A percentile compares a stretch with the other conserved stretches of the same genome.
Evolutionary conservation across 2,329 filamentous ascomycete species (phyloP).

Genomic region (Pseudogymnoascus sp.): DNA sequence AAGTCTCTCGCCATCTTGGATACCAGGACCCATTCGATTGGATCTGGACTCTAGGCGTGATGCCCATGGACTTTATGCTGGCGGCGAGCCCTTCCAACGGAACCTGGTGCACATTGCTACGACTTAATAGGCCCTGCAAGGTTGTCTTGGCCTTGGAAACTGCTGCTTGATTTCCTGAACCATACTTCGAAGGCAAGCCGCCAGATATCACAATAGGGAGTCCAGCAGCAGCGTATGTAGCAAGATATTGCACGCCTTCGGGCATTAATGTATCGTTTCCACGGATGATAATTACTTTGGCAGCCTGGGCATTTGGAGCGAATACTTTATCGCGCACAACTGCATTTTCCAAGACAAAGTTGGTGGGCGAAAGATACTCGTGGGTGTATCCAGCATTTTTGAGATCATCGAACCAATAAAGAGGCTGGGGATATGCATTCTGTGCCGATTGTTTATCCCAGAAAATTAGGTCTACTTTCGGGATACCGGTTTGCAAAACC

Average conservation of each 20-base stretch:
- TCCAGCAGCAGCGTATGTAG: neutral
- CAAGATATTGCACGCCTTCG: neutral
- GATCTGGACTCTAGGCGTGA: constrained; percentile 28
- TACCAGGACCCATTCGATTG: constrained; percentile 29
- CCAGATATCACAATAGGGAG: constrained; percentile 16
- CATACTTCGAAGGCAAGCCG: constrained; percentile 16
- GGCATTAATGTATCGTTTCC: constrained; percentile 13
- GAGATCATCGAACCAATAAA: neutral
- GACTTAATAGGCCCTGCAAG: constrained; percentile 15
- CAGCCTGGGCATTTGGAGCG: neutral
- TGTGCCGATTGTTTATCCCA: constrained; percentile 25
- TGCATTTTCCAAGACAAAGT: neutral
- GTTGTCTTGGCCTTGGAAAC: neutral
- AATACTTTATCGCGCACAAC: neutral
- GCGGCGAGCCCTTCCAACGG: constrained; percentile 26
- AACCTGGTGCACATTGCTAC: constrained; percentile 31
- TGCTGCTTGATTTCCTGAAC: neutral
- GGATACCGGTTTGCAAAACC: constrained; percentile 33
- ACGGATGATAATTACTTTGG: constrained; percentile 16
- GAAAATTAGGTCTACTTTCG: constrained; percentile 36
- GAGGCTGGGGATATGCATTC: neutral
- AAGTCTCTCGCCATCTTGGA: constrained; percentile 30
- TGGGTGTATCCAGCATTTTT: constrained; percentile 15
- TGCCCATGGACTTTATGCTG: constrained; percentile 26
- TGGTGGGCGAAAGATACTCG: neutral